Base-by-base conservation (phyloP, 257 asterid genomes). In the Striga asiatica region DNA sequence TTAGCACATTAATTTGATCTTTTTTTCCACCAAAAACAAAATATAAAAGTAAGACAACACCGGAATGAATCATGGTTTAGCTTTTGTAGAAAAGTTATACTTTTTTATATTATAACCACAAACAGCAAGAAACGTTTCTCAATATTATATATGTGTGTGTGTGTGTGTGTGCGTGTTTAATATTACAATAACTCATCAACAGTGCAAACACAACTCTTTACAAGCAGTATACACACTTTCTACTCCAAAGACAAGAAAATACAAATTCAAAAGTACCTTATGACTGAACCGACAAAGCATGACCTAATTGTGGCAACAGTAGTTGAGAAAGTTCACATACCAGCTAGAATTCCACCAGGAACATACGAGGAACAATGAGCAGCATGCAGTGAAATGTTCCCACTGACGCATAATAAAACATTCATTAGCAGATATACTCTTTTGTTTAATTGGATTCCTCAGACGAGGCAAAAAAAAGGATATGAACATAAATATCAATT, bases 261-360 rank as follows among this genome's bases (percentile, higher is more conserved):
- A 60, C 9, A 38, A 45, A 27, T 19, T 42, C 48, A 35, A 50
- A 28, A 50, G 48, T 11, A 39, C 19, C 6, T 7, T 56, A 21
- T 3, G 43, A 46, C 50, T 21, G 31, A 60, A 60, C 34, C 9
- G 37, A 56, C 20, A 8, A 61, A 41, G 53, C 43, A 12, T 18
- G 22, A 18, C 16, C 29, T 34, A 14, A 27, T 39, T 41, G 13
- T 19, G 18, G 8, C 49, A 47, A 29, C 38, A 8, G 8, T n/a
- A 57, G 21, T 64, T 32, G 32, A 50, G 50, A 52, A 60, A 31
- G 60, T 46, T 62, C 53, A 62, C 92, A 46, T 79, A 91, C 98
- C 98, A 73, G 98, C 97, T 60, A 91, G 96, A 70, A 91, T 84
- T 53, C 98, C 98, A 29, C 98, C 98, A 72, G 78, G 66, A 67